Percentiles rank a stretch among this genome's conserved stretches.
These are phyloP conservation scores for Kentomonas sorsogonicus DNA, from an alignment of 208 protist species.

Conservation along the genomic window DNA sequence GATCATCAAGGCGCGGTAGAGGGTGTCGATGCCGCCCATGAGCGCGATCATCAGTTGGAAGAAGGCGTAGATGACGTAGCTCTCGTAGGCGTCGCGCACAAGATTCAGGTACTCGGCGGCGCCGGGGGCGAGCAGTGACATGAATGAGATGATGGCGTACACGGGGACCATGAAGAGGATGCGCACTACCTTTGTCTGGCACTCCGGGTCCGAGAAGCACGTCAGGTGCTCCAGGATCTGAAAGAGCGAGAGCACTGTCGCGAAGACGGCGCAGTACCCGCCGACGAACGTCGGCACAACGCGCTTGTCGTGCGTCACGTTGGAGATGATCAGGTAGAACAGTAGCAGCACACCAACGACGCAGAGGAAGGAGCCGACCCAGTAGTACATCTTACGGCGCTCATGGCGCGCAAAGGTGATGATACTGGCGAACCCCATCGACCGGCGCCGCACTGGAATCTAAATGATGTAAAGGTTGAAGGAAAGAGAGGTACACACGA, in stretches of 20 bases:
- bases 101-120: conserved; percentile 87
- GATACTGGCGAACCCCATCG: too few species aligned
- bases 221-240: conserved; percentile 90
- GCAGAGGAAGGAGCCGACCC: conserved; percentile 69
- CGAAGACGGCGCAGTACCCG: conserved; percentile 88
- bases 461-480: too few species aligned
- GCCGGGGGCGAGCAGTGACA: conserved; percentile 57
- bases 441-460: too few species aligned
- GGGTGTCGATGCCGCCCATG: conserved; percentile 84
- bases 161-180: conserved; percentile 93
- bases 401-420: conserved; percentile 21
- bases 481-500: too few species aligned
- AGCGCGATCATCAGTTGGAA: conserved; percentile 91
- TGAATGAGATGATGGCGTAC: conserved; percentile 86
- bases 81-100: conserved; percentile 90
- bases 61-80: conserved; percentile 94
- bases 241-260: conserved; percentile 78
- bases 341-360: conserved; percentile 72
- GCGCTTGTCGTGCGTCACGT: conserved; percentile 30
- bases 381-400: conserved; percentile 81
- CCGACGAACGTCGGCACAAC: conserved; percentile 74
- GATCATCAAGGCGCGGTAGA: conserved; percentile 80
- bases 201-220: conserved; percentile 86
- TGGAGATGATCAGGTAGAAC: conserved; percentile 58
- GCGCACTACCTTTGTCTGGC: conserved; percentile 89